These are phyloP conservation scores for Lyophyllum semitale DNA, from an alignment of 768 basidiomycete genomes.

Conservation along the genomic window DNA sequence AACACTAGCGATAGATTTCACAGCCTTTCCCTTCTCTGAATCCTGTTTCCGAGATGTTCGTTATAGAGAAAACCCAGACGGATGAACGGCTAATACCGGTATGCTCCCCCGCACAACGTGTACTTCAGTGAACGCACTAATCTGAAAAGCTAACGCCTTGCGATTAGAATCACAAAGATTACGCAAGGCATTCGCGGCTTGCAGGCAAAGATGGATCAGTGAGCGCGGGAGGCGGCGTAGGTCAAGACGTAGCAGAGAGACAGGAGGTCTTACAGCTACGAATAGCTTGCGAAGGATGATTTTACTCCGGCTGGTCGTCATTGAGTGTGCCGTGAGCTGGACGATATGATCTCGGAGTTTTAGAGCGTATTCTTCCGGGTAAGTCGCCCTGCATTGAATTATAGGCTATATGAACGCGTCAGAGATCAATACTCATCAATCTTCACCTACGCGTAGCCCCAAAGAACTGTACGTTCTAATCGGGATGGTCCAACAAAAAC, in stretches of 20 bases:
- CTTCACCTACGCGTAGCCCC: too few species aligned
- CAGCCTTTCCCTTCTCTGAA: slow-evolving; percentile 61
- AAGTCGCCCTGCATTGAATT: slow-evolving; percentile 54
- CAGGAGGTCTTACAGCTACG: slow-evolving; percentile 59
- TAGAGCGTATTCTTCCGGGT: slow-evolving; percentile 61
- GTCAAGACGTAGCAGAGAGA: slow-evolving; percentile 54
- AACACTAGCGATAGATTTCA: slow-evolving; percentile 91
- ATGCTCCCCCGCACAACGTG: slow-evolving; percentile 76
- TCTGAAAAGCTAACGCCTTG: slow-evolving; percentile 78
- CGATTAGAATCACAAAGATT: slow-evolving; percentile 91
- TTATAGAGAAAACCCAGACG: too few species aligned
- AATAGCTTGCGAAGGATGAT: slow-evolving; percentile 86
- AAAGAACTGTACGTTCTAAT: too few species aligned
- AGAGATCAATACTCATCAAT: too few species aligned
- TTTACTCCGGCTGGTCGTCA: slow-evolving; percentile 57
- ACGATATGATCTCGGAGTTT: slow-evolving; percentile 68
- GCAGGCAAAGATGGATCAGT: slow-evolving; percentile 65
- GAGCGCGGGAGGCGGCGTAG: slow-evolving; percentile 72
- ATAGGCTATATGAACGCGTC: too few species aligned
- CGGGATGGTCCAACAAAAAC: too few species aligned
- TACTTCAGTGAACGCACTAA: slow-evolving; percentile 84
- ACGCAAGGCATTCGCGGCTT: slow-evolving; percentile 81
- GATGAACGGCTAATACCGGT: slow-evolving; percentile 70
- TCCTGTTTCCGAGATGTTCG: not conserved
- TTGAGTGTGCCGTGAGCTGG: slow-evolving; percentile 67